Evolutionary conservation across 495 filamentous ascomycete genomes (phyloP).

Genomic region (Usnea hakonensis): DNA sequence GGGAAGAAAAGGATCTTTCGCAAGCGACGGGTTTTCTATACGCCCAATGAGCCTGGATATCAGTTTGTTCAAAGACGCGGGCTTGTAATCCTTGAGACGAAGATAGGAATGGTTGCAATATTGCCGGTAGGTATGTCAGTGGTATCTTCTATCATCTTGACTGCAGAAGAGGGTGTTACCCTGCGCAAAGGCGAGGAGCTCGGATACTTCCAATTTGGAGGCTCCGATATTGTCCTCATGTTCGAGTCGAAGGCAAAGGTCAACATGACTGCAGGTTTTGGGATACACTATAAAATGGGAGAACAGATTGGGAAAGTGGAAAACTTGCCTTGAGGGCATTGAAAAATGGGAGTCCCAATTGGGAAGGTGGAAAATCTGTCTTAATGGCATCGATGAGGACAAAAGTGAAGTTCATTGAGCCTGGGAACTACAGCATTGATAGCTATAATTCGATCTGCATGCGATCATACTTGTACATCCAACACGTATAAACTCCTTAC

Average conservation of each 20-base stretch:
- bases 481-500: too few species aligned
- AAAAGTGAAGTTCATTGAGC: too few species aligned
- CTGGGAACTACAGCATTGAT: too few species aligned
- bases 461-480: too few species aligned
- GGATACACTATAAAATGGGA: slow-evolving; percentile 16
- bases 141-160: slow-evolving; percentile 34
- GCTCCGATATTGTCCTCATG: slow-evolving; percentile 34
- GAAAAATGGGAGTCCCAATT: too few species aligned
- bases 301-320: slow-evolving; percentile 2
- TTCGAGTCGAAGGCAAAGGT: slow-evolving; percentile 24
- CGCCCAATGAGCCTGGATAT: slow-evolving; percentile 32
- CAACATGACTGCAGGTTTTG: background rate
- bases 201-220: slow-evolving; percentile 38
- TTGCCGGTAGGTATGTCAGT: slow-evolving; percentile 38
- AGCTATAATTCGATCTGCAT: too few species aligned
- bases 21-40: slow-evolving; percentile 8
- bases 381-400: too few species aligned
- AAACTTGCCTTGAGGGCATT: background rate
- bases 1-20: background rate
- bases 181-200: slow-evolving; percentile 35
- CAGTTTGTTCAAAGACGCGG: slow-evolving; percentile 35
- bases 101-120: slow-evolving; percentile 30
- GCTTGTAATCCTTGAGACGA: slow-evolving; percentile 30
- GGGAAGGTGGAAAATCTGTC: too few species aligned
- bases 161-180: slow-evolving; percentile 24